Evolutionary conservation across 352 stramenopile species (phyloP), one percentile per base, ranked within the genome.

Genomic region (Phytophthora quininea): DNA sequence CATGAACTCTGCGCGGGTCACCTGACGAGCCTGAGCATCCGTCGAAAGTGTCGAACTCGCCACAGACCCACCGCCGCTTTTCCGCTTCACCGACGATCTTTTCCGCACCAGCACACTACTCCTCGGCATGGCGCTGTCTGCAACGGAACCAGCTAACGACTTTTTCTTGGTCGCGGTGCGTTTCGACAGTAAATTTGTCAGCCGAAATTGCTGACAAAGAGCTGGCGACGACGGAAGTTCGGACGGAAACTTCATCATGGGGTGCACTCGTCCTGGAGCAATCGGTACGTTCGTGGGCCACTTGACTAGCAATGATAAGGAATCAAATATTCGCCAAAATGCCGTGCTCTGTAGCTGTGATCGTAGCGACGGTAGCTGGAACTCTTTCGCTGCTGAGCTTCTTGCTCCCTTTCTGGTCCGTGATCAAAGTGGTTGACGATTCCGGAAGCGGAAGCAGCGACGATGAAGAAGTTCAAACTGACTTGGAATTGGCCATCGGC

Each of bases 1-100:
- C 56, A 87, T 81, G 52, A 89, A 91, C 57, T 89, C 82, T 46
- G 69, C 70, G 30, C 82, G 59, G 3, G 79, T 85, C 7, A 91
- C 79, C 45, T 76, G 77, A 14, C 78, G 79, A 2, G 82, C 76
- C 54, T 79, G 79, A 27, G 51, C 58, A 56, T 83, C 68, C 7
- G 75, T 66, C 0, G 71, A 70, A 9, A 62, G 27, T 5, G 75
- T 83, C 11, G 71, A 79, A 50, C 46, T 46, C 11, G 55, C 32
- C 9, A 63, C 33, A 15, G 57, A 59, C 3, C 38, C 57, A 30
- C 11, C 48, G 7, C 32, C 49, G 11, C 24, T 67, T 51, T 73
- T 78, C 29, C 58, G 43, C 54, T 74, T 75, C 12, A 54, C 31
- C 33, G 57, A 48, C 15, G 50, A 62, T 12, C 54, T 52, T 58